Base-by-base conservation (phyloP, 2,329 filamentous ascomycete genomes). In the Fusarium liriodendri region DNA sequence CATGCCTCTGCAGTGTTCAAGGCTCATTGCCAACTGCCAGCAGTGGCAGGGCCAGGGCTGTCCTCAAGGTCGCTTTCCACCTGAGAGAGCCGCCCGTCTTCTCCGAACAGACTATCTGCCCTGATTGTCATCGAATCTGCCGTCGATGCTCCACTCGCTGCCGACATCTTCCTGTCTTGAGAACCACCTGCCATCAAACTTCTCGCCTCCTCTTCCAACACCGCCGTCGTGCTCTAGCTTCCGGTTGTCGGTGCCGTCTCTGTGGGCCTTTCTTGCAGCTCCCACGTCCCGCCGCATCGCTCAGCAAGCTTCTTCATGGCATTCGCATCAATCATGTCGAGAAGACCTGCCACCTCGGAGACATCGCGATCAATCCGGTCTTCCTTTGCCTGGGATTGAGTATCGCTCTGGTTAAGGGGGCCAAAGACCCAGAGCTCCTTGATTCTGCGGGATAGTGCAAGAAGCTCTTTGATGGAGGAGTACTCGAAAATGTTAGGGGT, bases 401-500 rank as follows among this genome's bases (percentile, higher is more conserved):
- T 78, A 66, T 85, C 82, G 40, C 81, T 80, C 64, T 82, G 76
- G 65, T 84, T 82, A 32, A 87, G 81, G 57, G 85, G 79, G 0
- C 85, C 82, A 65, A 85, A 83, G 62, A 87, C 77, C 85, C 85
- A 84, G 59, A 86, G 80, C 77, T 87, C 81, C 72, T 87, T 86
- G 79, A 87, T 80, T 57, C 82, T 81, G 62, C 84, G 84, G 27
- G 83, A 84, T 5, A 86, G 80, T 6, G 84, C 79, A 64, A 86
- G 81, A 9, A 86, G 84, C 52, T 86, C 84, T 64, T 86, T 86
- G 75, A 86, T 80, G 22, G 83, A 84, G 2, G 83, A 81, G 77
- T 85, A 83, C 84, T 85, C 13, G 0, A 1, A 0, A 1, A 14
- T 38, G 55, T 67, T 2, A 75, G 35, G 18, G n/a, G 4, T 18